Percentiles rank a stretch among this genome's conserved stretches.
Conservation (phyloP, 192 early-diverging fungal species). For the Chytriomyces sp. region DNA sequence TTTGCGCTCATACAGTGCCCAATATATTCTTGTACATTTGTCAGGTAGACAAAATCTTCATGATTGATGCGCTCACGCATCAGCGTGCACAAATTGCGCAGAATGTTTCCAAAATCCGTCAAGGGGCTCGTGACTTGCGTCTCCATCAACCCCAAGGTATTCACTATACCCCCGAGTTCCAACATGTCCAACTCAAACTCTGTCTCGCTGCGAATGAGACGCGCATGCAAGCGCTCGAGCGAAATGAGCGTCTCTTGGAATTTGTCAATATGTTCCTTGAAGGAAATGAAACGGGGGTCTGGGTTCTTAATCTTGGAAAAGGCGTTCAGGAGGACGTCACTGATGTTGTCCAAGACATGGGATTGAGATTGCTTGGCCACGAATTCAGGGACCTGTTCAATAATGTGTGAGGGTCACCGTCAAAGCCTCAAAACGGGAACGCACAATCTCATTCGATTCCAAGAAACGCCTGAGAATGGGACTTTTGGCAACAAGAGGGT, state of each 20-base stretch:
- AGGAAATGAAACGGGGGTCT: constrained; percentile 82
- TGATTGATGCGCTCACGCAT: constrained; percentile 62
- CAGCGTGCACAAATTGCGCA: constrained; percentile 67
- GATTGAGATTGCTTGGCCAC: constrained; percentile 32
- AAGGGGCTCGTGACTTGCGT: constrained; percentile 79
- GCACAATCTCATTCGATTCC: constrained; percentile 68
- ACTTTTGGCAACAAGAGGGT: constrained; percentile 77
- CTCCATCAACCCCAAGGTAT: constrained; percentile 80
- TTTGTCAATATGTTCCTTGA: constrained; percentile 79
- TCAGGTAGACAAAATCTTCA: constrained; percentile 75
- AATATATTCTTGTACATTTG: constrained; percentile 83
- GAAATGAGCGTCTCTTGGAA: constrained; percentile 83
- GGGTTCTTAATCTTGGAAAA: constrained; percentile 89
- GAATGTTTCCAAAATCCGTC: constrained; percentile 72
- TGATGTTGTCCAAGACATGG: constrained; percentile 77
- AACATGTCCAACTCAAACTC: constrained; percentile 79
- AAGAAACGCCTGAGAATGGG: constrained; percentile 77
- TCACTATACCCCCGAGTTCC: constrained; percentile 75
- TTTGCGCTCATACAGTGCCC: constrained; percentile 77
- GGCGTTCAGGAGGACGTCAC: constrained; percentile 84
- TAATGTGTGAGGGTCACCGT: not conserved
- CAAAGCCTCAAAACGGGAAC: not conserved
- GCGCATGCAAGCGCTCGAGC: constrained; percentile 81
- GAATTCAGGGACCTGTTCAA: constrained; percentile 27
- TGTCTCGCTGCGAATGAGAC: constrained; percentile 69